Evolutionary conservation across 768 basidiomycete species (phyloP).

Genomic region (Dacryopinax primogenitus): DNA sequence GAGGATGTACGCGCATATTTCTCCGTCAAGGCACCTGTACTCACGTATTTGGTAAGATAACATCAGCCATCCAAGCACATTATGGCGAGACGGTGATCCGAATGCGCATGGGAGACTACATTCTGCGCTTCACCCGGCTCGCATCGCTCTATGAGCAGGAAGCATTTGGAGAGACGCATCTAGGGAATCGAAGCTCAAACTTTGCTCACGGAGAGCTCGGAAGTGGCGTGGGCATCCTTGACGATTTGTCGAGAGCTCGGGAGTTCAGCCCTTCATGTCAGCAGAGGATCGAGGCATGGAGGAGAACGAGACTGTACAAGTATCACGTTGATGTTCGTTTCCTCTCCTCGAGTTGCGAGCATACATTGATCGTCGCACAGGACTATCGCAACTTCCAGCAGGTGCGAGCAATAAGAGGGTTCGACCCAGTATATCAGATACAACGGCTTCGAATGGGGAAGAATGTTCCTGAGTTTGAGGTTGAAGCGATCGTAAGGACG

Average conservation of each 20-base stretch:
- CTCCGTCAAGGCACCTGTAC: neutral
- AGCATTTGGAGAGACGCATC: conserved; percentile 52
- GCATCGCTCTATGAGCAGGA: conserved; percentile 87
- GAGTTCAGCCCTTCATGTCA: conserved; percentile 63
- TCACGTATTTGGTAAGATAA: conserved; percentile 44
- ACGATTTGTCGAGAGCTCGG: conserved; percentile 49
- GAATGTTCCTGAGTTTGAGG: conserved; percentile 59
- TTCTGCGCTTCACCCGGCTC: conserved; percentile 70
- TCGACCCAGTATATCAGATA: conserved; percentile 80
- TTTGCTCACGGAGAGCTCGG: conserved; percentile 50
- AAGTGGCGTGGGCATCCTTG: conserved; percentile 65
- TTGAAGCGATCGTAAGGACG: conserved; percentile 56
- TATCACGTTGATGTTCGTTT: conserved; percentile 51
- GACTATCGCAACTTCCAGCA: conserved; percentile 49
- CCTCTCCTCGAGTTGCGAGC: conserved; percentile 1
- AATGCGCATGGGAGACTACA: conserved; percentile 80
- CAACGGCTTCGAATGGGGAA: conserved; percentile 64
- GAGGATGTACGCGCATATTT: conserved; percentile 61
- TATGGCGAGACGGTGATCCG: conserved; percentile 84
- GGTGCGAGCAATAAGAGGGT: conserved; percentile 52
- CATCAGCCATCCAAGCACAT: conserved; percentile 76
- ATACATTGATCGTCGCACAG: conserved; percentile 29
- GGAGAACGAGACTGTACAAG: conserved; percentile 66
- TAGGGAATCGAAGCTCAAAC: conserved; percentile 52
- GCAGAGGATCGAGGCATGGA: conserved; percentile 84